Evolutionary conservation across 306 rosid species (phyloP).

Genomic region (Malus fusca): DNA sequence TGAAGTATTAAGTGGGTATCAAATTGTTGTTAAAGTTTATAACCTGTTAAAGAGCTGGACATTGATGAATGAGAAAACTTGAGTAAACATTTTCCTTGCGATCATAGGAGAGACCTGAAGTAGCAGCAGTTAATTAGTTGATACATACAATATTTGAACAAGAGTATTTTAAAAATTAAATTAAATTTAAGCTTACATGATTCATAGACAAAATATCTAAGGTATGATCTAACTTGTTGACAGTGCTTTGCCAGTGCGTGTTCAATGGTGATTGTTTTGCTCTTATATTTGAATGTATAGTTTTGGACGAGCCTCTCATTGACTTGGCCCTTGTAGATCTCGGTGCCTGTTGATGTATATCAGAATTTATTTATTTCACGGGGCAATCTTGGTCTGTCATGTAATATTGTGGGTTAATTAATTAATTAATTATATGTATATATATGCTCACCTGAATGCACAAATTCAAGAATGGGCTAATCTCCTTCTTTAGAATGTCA

Average conservation of each 20-base stretch:
- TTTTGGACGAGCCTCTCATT: conserved; percentile 70
- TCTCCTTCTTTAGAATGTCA: conserved; percentile 78
- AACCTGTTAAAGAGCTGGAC: conserved; percentile 82
- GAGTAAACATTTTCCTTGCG: conserved; percentile 66
- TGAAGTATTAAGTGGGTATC: background rate
- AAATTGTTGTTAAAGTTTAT: conserved; percentile 13
- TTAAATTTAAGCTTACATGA: conserved; percentile 38
- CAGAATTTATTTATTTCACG: background rate
- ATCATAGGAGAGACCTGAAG: conserved; percentile 69
- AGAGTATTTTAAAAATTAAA: conserved; percentile 3
- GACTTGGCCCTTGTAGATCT: conserved; percentile 59
- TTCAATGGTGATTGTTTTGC: conserved; percentile 81
- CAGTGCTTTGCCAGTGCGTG: conserved; percentile 84
- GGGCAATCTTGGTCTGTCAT: background rate
- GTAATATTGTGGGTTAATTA: background rate
- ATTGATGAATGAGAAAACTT: conserved; percentile 82
- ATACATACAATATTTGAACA: background rate
- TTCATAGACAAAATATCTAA: conserved; percentile 52
- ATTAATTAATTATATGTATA: no score
- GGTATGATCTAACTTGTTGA: conserved; percentile 50
- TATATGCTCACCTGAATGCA: conserved; percentile 67
- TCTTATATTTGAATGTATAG: conserved; percentile 60
- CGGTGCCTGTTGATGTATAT: conserved; percentile 58
- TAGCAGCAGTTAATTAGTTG: conserved; percentile 5
- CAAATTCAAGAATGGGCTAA: conserved; percentile 65